Evolutionary conservation across 768 basidiomycete genomes (phyloP), one percentile per base, ranked within the genome.

Genomic region (Termitomyces sp.): DNA sequence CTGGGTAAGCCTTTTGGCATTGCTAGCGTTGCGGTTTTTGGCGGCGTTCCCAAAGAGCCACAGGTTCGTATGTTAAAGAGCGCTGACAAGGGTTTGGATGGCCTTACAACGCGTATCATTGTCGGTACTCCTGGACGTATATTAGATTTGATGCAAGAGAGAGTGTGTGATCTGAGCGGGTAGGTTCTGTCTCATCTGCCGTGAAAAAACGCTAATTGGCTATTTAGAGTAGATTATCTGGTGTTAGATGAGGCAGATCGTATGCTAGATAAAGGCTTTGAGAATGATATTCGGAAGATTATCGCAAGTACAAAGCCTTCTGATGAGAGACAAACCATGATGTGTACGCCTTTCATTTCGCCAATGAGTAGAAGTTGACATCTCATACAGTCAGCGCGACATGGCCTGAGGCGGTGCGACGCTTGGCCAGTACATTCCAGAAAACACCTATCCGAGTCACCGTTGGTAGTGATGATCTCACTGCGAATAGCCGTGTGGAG

Each of bases 181-280:
- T 90, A 62, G 62, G 87, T 77, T 51, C 52, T 10, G 8, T 34
- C 33, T 41, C 24, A 22, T 53, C 61, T 41, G 16, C 12, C 29
- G 46, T 61, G 13, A 18, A 8, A 8, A 37, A 15, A 51, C 47
- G 33, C 45, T 55, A 42, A 65, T 60, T 18, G 51, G 16, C 34
- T 37, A 18, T 50, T 5, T 60, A 93, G 90, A 29, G 94, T 98
- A 15, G 78, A 84, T 44, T 99, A 95, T 73, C 77, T 98, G 22
- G 96, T 98, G 10, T 76, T 99, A 60, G 97, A 99, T 68, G 97
- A 99, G 75, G 97, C 97, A 6, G 96, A 98, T 74, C 82, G 96
- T 51, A 98, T 98, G 96, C 78, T 99, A 51, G 97, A 98, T 70
- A 94, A 90, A 71, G 97, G 96, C 0, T 99, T 99, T 69, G 97